Evolutionary conservation across 306 rosid species (phyloP).

Genomic region (Pyrus betulifolia): DNA sequence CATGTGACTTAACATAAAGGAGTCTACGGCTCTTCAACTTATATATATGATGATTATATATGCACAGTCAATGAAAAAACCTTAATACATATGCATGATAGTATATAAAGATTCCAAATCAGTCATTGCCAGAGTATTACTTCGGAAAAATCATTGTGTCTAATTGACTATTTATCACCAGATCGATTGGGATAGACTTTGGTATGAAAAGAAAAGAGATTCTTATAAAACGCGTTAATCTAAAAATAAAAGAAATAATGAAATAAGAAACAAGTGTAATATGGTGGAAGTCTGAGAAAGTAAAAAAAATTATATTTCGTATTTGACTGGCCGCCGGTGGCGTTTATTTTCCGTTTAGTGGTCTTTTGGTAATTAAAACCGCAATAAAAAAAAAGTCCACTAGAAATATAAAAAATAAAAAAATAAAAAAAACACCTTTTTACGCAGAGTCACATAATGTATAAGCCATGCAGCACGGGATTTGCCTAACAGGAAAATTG

Average conservation of each 20-base stretch:
- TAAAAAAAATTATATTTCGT: neutral
- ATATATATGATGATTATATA: no score
- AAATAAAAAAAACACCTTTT: neutral
- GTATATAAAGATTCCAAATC: neutral
- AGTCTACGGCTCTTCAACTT: neutral
- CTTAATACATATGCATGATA: neutral
- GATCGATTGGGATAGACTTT: neutral
- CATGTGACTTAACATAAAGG: neutral
- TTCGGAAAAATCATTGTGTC: neutral
- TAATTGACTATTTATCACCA: neutral
- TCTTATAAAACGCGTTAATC: neutral
- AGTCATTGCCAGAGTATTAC: neutral
- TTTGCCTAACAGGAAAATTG: neutral
- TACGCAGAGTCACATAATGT: neutral
- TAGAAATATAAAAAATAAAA: no score
- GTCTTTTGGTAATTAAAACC: neutral
- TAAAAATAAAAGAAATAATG: no score
- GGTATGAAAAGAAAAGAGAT: neutral
- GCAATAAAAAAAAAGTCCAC: neutral
- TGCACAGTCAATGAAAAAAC: no score
- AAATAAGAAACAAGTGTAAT: neutral
- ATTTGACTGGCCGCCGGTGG: neutral
- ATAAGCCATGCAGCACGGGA: neutral
- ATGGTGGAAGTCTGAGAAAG: neutral
- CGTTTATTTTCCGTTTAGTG: neutral